Percentiles rank a stretch among this genome's conserved stretches.
These are phyloP conservation scores for Teunomyces stri DNA, from an alignment of 805 yeast genomes.

Conservation along the genomic window DNA sequence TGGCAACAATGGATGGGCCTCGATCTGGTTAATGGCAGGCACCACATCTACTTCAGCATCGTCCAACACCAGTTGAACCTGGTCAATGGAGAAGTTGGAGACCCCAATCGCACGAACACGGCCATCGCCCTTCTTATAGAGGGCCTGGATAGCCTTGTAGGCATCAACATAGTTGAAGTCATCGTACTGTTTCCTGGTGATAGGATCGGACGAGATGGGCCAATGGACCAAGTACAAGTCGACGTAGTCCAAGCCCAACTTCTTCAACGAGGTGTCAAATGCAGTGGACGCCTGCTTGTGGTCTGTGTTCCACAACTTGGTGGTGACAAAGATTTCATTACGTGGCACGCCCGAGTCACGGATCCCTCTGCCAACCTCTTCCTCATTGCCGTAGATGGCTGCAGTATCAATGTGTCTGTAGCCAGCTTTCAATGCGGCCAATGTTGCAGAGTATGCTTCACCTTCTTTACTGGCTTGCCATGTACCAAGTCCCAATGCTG, in stretches of 20 bases:
- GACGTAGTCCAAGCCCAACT: conserved; percentile 70
- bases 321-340: conserved; percentile 64
- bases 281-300: conserved; percentile 53
- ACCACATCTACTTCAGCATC: conserved; percentile 47
- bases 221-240: conserved; percentile 81
- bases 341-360: conserved; percentile 61
- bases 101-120: conserved; percentile 71
- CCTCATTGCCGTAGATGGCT: conserved; percentile 64
- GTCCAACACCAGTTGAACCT: conserved; percentile 49
- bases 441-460: conserved; percentile 56
- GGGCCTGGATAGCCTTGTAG: conserved; percentile 61
- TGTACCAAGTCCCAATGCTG: conserved; percentile 72
- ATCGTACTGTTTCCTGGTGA: conserved; percentile 30
- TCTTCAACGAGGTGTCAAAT: conserved; percentile 55
- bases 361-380: conserved; percentile 54
- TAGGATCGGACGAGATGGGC: conserved; percentile 62
- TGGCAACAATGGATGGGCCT: conserved; percentile 70
- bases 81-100: conserved; percentile 62
- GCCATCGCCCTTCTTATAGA: conserved; percentile 44
- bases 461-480: conserved; percentile 52
- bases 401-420: conserved; percentile 82
- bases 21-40: conserved; percentile 77
- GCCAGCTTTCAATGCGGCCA: conserved; percentile 60
- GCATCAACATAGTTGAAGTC: conserved; percentile 50
- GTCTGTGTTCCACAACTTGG: conserved; percentile 62